Evolutionary conservation across 2,329 filamentous ascomycete genomes (phyloP).

Genomic region (Elsinoe ampelina): DNA sequence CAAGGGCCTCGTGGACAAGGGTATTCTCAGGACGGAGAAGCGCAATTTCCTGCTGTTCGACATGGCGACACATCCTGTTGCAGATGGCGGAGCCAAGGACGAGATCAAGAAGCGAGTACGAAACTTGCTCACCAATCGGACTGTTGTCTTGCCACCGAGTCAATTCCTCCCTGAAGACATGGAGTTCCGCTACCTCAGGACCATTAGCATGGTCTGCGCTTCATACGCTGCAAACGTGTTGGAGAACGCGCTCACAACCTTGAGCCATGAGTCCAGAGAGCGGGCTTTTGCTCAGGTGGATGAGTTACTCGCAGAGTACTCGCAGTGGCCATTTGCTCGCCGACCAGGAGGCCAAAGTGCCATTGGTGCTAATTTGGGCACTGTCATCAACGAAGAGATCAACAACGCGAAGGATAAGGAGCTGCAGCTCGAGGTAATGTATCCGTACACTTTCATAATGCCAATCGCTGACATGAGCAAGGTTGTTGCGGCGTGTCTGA

Average conservation of each 20-base stretch:
- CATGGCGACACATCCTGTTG: slow-evolving; percentile 98
- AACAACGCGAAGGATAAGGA: slow-evolving; percentile 85
- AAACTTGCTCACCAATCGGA: slow-evolving; percentile 86
- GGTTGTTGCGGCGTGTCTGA: slow-evolving; percentile 88
- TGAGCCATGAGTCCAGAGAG: slow-evolving; percentile 90
- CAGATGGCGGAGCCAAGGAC: slow-evolving; percentile 92
- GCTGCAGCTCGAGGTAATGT: slow-evolving; percentile 77
- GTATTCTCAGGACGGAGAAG: slow-evolving; percentile 96
- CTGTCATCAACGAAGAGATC: slow-evolving; percentile 79
- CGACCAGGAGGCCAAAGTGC: slow-evolving; percentile 66
- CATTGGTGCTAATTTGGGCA: slow-evolving; percentile 84
- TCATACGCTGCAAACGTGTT: slow-evolving; percentile 97
- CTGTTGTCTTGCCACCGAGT: slow-evolving; percentile 75
- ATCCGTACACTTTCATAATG: too few species aligned
- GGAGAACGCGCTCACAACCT: slow-evolving; percentile 89
- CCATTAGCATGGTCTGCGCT: slow-evolving; percentile 92
- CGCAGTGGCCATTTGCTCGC: slow-evolving; percentile 91
- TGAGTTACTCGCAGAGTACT: slow-evolving; percentile 89
- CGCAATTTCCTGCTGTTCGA: slow-evolving; percentile 99
- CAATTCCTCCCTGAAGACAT: slow-evolving; percentile 90
- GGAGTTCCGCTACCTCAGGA: slow-evolving; percentile 87
- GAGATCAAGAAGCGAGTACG: slow-evolving; percentile 90
- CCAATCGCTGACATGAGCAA: slow-evolving; percentile 25
- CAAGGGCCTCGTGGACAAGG: slow-evolving; percentile 97
- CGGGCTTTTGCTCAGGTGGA: slow-evolving; percentile 95